Conservation (phyloP, 805 yeast species). For the Candida maesae region DNA sequence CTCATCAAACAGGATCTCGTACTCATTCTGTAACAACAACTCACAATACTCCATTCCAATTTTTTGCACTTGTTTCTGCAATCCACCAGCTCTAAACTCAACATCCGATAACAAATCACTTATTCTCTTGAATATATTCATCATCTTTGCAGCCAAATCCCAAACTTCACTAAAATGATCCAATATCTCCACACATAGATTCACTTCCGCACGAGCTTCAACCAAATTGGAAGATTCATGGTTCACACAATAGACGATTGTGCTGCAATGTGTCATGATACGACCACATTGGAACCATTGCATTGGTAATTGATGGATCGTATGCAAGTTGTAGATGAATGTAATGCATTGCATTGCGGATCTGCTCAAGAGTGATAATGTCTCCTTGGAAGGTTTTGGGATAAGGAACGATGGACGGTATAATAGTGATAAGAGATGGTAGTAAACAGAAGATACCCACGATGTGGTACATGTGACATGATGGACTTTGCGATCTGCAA, state of each 20-base stretch:
- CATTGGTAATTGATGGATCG: slow-evolving; percentile 40
- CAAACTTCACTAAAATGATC: slow-evolving; percentile 43
- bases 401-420: slow-evolving; percentile 48
- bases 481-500: slow-evolving; percentile 12
- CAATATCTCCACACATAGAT: slow-evolving; percentile 42
- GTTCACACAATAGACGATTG: slow-evolving; percentile 43
- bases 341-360: slow-evolving; percentile 43
- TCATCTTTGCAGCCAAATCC: slow-evolving; percentile 42
- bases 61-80: slow-evolving; percentile 37
- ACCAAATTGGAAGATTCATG: neutral
- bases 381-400: slow-evolving; percentile 40
- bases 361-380: slow-evolving; percentile 40
- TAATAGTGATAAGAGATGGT: slow-evolving; percentile 42
- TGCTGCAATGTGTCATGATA: slow-evolving; percentile 44
- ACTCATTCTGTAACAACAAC: slow-evolving; percentile 40
- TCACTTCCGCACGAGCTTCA: slow-evolving; percentile 39
- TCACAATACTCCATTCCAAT: slow-evolving; percentile 44
- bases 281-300: slow-evolving; percentile 49
- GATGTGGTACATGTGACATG: slow-evolving; percentile 13
- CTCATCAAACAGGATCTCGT: slow-evolving; percentile 31
- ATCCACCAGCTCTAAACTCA: neutral
- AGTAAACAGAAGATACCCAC: slow-evolving; percentile 41
- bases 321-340: slow-evolving; percentile 42
- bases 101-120: slow-evolving; percentile 19
- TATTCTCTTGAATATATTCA: slow-evolving; percentile 40